phyloP scores from a whole-genome alignment of 139 green algal species.

The Picochlorum sp. region DNA sequence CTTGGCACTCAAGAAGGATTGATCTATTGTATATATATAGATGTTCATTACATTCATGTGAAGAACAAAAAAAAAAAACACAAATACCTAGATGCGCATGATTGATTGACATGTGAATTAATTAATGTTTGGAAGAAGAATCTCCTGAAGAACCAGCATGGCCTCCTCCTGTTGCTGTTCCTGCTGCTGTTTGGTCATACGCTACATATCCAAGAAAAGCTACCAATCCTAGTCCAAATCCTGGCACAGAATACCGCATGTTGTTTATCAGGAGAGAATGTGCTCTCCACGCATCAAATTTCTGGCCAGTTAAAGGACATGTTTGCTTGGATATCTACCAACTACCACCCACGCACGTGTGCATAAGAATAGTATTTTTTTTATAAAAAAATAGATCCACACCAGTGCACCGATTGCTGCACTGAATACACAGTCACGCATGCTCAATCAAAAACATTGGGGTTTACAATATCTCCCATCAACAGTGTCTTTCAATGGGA shows the following conservation, averaged over 20 bases:
- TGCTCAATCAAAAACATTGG: too few species aligned
- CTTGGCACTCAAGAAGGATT: constrained; percentile 89
- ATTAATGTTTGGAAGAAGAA: too few species aligned
- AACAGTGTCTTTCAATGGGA: too few species aligned
- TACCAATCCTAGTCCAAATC: constrained; percentile 25
- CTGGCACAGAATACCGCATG: constrained; percentile 28
- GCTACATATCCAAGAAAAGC: constrained; percentile 38
- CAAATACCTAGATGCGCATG: too few species aligned
- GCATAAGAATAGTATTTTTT: background rate
- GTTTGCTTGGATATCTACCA: background rate
- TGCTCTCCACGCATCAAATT: constrained; percentile 20
- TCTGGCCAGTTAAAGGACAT: constrained; percentile 24
- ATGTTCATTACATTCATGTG: too few species aligned
- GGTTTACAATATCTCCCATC: too few species aligned
- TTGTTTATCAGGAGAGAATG: constrained; percentile 43
- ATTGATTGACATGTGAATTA: too few species aligned
- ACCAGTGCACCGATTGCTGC: background rate
- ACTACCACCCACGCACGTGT: too few species aligned
- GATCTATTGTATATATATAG: too few species aligned
- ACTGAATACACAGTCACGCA: background rate
- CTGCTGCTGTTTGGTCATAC: constrained; percentile 35
- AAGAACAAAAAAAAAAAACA: too few species aligned
- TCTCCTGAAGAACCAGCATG: background rate
- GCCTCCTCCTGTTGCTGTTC: background rate
- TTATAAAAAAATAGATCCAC: background rate